Evolutionary conservation across 2,329 filamentous ascomycete species (phyloP).

Genomic region (Microdochium trichocladiopsis): DNA sequence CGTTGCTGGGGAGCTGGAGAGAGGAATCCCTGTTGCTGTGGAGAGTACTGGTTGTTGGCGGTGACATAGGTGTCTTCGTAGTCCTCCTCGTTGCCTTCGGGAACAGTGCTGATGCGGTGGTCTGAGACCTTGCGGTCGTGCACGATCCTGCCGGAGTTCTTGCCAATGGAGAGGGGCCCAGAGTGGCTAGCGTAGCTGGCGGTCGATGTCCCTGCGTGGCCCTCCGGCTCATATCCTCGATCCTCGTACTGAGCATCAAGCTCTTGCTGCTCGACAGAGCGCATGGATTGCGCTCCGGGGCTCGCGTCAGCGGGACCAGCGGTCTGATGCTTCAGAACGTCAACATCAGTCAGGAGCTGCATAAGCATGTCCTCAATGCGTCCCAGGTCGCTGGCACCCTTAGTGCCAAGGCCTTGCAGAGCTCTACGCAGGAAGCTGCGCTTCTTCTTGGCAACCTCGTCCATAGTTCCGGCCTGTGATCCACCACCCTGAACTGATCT

Average conservation of each 20-base stretch:
- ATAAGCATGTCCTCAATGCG: conserved; percentile 90
- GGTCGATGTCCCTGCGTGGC: conserved; percentile 67
- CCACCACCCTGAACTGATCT: conserved; percentile 49
- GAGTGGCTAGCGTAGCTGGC: conserved; percentile 69
- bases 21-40: conserved; percentile 47
- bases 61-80: conserved; percentile 35
- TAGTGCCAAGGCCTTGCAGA: conserved; percentile 82
- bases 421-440: conserved; percentile 91
- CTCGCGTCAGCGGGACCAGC: conserved; percentile 30
- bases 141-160: conserved; percentile 35
- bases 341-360: conserved; percentile 86
- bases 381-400: conserved; percentile 79
- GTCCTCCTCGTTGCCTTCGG: conserved; percentile 74
- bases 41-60: conserved; percentile 44
- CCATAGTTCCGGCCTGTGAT: conserved; percentile 46
- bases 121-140: conserved; percentile 57
- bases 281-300: conserved; percentile 37
- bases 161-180: conserved; percentile 61
- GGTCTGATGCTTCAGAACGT: conserved; percentile 64
- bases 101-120: conserved; percentile 84
- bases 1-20: conserved; percentile 52
- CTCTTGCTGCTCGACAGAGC: conserved; percentile 63
- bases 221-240: conserved; percentile 77
- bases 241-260: conserved; percentile 57
- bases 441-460: conserved; percentile 65